These are phyloP conservation scores for Alternaria triticimaculans DNA, from an alignment of 2,329 filamentous ascomycete genomes.

Conservation along the genomic window DNA sequence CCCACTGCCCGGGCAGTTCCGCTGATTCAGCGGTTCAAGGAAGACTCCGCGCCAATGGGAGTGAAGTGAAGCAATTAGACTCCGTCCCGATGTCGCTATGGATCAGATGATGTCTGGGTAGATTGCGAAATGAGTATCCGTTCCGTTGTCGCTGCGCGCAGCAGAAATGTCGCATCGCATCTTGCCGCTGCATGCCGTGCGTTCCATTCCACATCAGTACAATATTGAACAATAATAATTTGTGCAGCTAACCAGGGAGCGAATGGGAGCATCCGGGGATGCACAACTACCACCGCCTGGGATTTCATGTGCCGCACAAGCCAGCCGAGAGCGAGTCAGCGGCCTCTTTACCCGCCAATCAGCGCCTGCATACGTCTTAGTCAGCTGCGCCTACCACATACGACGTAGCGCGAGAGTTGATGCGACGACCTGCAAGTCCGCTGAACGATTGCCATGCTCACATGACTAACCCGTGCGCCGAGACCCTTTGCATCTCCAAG, in stretches of 20 bases:
- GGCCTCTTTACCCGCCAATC: neutral
- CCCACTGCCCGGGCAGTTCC: neutral
- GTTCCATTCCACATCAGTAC: neutral
- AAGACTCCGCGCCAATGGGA: neutral
- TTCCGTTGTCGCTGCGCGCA: neutral
- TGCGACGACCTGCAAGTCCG: neutral
- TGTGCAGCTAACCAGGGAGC: neutral
- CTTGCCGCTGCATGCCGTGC: neutral
- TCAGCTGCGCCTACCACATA: neutral
- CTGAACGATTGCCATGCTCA: neutral
- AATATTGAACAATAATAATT: neutral
- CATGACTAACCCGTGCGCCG: conserved; percentile 2
- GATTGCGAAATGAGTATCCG: neutral
- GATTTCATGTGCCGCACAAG: neutral
- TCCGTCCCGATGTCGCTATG: neutral
- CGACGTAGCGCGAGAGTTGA: neutral
- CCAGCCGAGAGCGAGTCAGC: conserved; percentile 1
- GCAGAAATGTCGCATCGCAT: neutral
- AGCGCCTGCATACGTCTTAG: neutral
- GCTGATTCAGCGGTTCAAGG: neutral
- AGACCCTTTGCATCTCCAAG: neutral
- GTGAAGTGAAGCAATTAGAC: neutral
- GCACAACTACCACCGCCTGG: neutral
- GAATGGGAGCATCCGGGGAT: conserved; percentile 5
- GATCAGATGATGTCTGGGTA: neutral